Conservation (phyloP, 2,329 filamentous ascomycete species). For the Phialocephala subalpina region DNA sequence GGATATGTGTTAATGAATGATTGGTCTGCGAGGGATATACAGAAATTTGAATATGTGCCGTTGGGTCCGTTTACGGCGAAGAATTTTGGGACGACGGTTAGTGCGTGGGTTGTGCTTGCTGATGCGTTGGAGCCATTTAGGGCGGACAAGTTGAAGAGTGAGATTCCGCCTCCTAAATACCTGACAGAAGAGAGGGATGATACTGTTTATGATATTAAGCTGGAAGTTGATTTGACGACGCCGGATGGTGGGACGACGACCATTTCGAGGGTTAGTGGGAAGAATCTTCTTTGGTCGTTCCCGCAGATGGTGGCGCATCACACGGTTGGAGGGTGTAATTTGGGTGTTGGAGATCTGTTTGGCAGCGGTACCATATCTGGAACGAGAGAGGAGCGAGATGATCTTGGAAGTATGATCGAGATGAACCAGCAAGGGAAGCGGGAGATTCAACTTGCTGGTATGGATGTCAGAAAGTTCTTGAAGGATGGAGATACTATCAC, state of each 20-base stretch:
- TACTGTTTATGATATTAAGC: conserved; percentile 72
- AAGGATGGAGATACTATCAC: conserved; percentile 77
- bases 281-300: conserved; percentile 81
- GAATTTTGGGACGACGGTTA: conserved; percentile 83
- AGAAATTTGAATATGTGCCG: conserved; percentile 85
- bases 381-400: conserved; percentile 51
- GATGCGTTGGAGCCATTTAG: conserved; percentile 78
- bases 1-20: conserved; percentile 86
- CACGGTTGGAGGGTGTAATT: conserved; percentile 76
- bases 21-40: conserved; percentile 85
- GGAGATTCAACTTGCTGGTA: conserved; percentile 65
- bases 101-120: conserved; percentile 79
- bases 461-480: conserved; percentile 74
- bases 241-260: conserved; percentile 60
- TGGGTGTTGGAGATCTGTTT: conserved; percentile 77
- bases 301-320: conserved; percentile 86
- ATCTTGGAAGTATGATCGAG: conserved; percentile 76
- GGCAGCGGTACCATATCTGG: conserved; percentile 84
- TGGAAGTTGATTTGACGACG: conserved; percentile 70
- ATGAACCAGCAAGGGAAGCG: conserved; percentile 74
- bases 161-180: conserved; percentile 65
- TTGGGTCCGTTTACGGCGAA: conserved; percentile 85
- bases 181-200: conserved; percentile 66
- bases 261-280: conserved; percentile 67
- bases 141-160: conserved; percentile 60